phyloP scores from a whole-genome alignment of 371 early-diverging fungal species.

The Haplosporangium sp. region DNA sequence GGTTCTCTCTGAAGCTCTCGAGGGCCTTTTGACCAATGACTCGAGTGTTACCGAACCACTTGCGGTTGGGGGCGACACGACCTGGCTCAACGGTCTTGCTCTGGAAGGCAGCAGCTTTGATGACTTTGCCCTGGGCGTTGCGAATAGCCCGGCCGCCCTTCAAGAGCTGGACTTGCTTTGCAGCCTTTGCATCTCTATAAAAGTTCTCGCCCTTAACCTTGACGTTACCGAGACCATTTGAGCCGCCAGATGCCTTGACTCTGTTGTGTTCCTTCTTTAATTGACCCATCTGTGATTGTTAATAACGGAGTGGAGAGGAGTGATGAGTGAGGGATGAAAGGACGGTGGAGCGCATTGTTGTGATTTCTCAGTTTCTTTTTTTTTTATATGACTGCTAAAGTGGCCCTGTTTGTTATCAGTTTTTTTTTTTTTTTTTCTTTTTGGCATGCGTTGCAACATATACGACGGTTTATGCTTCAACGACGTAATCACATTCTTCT shows the following conservation, averaged over 20 bases:
- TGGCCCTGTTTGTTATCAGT: not conserved
- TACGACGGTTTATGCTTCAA: too few species aligned
- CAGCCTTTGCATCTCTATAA: slow-evolving; percentile 95
- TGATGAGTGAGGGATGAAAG: not conserved
- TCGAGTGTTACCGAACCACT: slow-evolving; percentile 99
- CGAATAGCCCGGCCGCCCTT: slow-evolving; percentile 92
- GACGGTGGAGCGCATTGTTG: not conserved
- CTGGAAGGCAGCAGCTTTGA: slow-evolving; percentile 97
- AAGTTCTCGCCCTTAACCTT: slow-evolving; percentile 95
- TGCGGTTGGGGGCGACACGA: slow-evolving; percentile 94
- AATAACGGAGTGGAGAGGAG: not conserved
- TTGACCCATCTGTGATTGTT: slow-evolving; percentile 66
- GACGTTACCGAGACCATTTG: slow-evolving; percentile 70
- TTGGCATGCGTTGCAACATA: too few species aligned
- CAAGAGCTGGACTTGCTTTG: slow-evolving; percentile 91
- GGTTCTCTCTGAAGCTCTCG: slow-evolving; percentile 91
- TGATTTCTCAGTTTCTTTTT: slow-evolving; percentile 21
- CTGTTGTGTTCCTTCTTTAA: slow-evolving; percentile 75
- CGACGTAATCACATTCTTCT: not conserved
- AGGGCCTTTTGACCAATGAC: slow-evolving; percentile 95
- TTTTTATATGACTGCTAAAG: slow-evolving; percentile 20
- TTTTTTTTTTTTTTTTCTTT: not conserved
- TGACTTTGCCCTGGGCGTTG: slow-evolving; percentile 91
- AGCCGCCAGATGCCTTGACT: slow-evolving; percentile 63
- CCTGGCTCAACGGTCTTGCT: slow-evolving; percentile 80